phyloP scores from a whole-genome alignment of 2,329 filamentous ascomycete genomes.

The Metarhizium anisopliae region DNA sequence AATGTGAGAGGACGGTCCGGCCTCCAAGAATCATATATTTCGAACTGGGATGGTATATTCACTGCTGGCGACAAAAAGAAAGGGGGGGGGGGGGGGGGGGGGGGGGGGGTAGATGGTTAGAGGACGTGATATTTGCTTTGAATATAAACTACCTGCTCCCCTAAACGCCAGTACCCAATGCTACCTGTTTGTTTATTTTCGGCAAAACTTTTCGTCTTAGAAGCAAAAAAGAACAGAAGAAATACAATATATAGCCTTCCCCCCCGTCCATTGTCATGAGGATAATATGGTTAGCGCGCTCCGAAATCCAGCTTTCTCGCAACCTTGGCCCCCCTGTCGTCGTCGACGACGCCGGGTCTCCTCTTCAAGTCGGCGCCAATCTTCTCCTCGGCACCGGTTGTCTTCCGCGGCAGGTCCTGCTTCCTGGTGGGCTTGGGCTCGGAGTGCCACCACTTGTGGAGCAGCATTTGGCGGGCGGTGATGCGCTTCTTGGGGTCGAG shows the following conservation, averaged over 20 bases:
- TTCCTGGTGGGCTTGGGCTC: constrained; percentile 78
- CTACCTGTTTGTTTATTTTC: not conserved
- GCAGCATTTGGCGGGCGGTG: constrained; percentile 66
- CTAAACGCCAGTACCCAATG: not conserved
- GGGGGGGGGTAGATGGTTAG: not conserved
- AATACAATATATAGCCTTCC: too few relatives aligned
- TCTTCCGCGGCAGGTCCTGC: constrained; percentile 69
- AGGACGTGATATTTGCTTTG: not conserved
- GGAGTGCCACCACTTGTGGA: constrained; percentile 77
- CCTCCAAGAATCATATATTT: too few relatives aligned
- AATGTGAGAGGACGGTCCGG: constrained; percentile 48
- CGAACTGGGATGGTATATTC: too few relatives aligned
- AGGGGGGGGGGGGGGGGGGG: too few relatives aligned
- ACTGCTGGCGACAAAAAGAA: too few relatives aligned
- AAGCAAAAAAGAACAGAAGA: too few relatives aligned
- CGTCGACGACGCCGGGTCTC: constrained; percentile 58
- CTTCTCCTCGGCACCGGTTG: constrained; percentile 52
- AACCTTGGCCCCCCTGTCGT: constrained; percentile 62
- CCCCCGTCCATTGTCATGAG: too few relatives aligned
- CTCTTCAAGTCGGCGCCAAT: constrained; percentile 77
- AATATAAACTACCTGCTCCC: not conserved
- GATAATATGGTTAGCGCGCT: constrained; percentile 19
- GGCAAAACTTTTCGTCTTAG: too few relatives aligned
- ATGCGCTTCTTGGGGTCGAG: constrained; percentile 82
- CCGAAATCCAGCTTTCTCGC: constrained; percentile 78